Percentiles rank a stretch among this genome's conserved stretches.
phyloP scores from a whole-genome alignment of 805 yeast species.

The Starmerella apis region DNA sequence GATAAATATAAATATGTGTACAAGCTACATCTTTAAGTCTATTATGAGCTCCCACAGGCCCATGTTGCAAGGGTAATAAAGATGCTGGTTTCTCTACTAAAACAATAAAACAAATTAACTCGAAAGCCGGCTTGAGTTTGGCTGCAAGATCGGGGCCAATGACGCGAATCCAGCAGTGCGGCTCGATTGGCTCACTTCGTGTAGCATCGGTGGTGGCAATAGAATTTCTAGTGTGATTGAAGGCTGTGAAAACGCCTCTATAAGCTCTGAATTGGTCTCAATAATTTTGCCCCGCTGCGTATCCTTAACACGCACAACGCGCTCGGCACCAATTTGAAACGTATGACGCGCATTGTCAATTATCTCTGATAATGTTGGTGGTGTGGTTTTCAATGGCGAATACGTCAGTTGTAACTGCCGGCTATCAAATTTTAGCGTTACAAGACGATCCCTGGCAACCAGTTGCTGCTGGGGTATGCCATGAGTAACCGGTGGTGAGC shows the following conservation, averaged over 20 bases:
- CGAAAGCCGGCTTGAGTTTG: neutral
- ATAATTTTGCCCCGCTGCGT: constrained; percentile 29
- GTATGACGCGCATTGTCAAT: constrained; percentile 65
- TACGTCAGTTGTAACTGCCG: constrained; percentile 49
- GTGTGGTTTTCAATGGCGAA: constrained; percentile 54
- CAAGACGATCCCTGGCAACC: constrained; percentile 25
- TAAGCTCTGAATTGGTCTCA: constrained; percentile 40
- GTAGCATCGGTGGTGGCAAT: constrained; percentile 28
- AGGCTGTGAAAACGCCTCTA: constrained; percentile 37
- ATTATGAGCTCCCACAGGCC: too few relatives aligned
- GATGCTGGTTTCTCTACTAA: too few relatives aligned
- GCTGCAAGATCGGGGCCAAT: constrained; percentile 21
- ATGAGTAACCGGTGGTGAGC: neutral
- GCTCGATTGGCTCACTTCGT: constrained; percentile 1
- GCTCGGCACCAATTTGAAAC: constrained; percentile 43
- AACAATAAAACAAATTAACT: neutral
- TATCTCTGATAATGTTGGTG: constrained; percentile 73
- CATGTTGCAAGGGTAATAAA: too few relatives aligned
- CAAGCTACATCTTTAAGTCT: neutral
- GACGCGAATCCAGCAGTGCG: constrained; percentile 13
- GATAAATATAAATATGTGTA: neutral
- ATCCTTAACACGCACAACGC: constrained; percentile 34
- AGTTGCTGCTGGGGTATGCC: neutral
- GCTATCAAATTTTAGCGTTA: constrained; percentile 29
- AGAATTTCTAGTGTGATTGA: constrained; percentile 37